Base-by-base conservation (phyloP, 2,329 filamentous ascomycete species). In the Achaetomium macrosporum region DNA sequence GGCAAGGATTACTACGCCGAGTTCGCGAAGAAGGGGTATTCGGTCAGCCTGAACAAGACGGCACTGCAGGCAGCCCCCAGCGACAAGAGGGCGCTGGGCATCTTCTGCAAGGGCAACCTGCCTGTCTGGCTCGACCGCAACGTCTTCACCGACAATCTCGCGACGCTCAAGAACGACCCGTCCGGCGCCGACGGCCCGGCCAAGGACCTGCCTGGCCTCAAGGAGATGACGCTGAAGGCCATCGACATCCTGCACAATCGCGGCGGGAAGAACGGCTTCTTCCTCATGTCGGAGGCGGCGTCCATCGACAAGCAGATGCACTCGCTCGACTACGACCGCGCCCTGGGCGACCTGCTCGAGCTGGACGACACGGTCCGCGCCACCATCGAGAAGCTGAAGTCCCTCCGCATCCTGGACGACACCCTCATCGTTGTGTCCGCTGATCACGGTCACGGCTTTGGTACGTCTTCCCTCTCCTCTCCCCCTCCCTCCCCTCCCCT, bases 231-330 rank as follows among this genome's bases (percentile, higher is more conserved):
- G 0, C 75, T 91, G 61, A 95, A 95, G 74, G 88, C 88, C 20
- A 79, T 93, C 46, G 87, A 92, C 54, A 82, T 92, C 49, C 79
- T 93, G n/a, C 72, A 85, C 67, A 76, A 76, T 37, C 77, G 81
- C 54, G 82, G 83, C 29, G 78, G 78, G 33, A 77, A 85, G 53
- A 78, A 87, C 55, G 89, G 89, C 6, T 95, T 87, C 79, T 90
- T 93, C 76, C 77, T 95, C 64, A 93, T 95, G 88, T 83, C 84
- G 12, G 89, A 95, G 69, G 89, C 85, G 25, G 89, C 89, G 15
- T 88, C 83, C 2, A 87, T 95, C 61, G 89, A 93, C 72, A 95
- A 95, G 77, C 85, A 89, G 77, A 93, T 95, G 88, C 89, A 95
- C 72, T 68, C 75, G 2, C 79, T 93, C 17, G 89, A 93, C 72